A percentile compares a stretch with the other conserved stretches of the same genome.
phyloP scores from a whole-genome alignment of 2,329 filamentous ascomycete genomes.

The Cucurbitaria berberidis region DNA sequence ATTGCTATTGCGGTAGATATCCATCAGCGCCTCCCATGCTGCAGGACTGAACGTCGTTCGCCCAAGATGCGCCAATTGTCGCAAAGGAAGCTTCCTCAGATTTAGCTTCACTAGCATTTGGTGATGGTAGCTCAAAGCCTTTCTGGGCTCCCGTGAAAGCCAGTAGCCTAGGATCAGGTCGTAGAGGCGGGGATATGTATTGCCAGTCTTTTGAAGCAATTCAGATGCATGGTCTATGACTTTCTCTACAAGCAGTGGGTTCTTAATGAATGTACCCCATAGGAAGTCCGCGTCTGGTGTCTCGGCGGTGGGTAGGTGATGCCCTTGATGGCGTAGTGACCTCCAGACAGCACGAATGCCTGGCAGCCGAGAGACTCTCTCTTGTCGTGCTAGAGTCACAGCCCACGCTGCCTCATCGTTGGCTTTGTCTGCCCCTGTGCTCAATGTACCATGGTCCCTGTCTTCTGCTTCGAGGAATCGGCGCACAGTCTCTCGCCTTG shows the following conservation, averaged over 20 bases:
- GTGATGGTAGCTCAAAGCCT: slow-evolving; percentile 35
- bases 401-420: slow-evolving; percentile 48
- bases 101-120: slow-evolving; percentile 31
- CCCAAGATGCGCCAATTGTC: slow-evolving; percentile 18
- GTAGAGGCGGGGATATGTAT: slow-evolving; percentile 51
- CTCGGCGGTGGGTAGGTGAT: slow-evolving; percentile 51
- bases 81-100: slow-evolving; percentile 34
- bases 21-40: slow-evolving; percentile 36
- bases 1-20: slow-evolving; percentile 48
- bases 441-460: not conserved
- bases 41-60: slow-evolving; percentile 13
- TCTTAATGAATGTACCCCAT: slow-evolving; percentile 55
- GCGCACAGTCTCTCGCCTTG: slow-evolving; percentile 14
- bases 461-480: slow-evolving; percentile 14
- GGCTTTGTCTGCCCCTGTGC: not conserved
- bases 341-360: slow-evolving; percentile 55
- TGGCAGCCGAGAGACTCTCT: slow-evolving; percentile 49
- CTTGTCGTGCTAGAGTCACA: slow-evolving; percentile 49
- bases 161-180: slow-evolving; percentile 51
- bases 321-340: slow-evolving; percentile 42
- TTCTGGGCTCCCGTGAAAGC: slow-evolving; percentile 28
- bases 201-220: slow-evolving; percentile 48
- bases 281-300: slow-evolving; percentile 49
- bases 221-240: slow-evolving; percentile 51
- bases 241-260: slow-evolving; percentile 42